Conservation (phyloP, 2,329 filamentous ascomycete species). For the Botrytis hyacinthi region DNA sequence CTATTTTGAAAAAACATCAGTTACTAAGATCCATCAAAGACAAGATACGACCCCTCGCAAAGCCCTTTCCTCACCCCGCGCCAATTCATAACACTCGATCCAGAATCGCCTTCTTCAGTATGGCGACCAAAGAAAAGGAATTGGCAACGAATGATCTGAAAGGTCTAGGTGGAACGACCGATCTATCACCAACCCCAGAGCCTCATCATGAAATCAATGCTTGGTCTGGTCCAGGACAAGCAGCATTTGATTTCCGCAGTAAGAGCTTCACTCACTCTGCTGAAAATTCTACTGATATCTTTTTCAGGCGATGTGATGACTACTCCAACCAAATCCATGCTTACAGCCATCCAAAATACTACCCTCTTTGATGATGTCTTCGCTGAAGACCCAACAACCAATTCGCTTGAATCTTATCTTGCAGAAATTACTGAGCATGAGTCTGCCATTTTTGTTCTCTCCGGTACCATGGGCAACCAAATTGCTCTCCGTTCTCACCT, state of each 20-base stretch:
- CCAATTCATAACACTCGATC: background rate
- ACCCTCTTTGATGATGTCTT: constrained; percentile 84
- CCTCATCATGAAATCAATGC: constrained; percentile 28
- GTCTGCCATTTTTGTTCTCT: constrained; percentile 75
- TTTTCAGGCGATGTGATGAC: constrained; percentile 65
- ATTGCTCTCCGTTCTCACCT: constrained; percentile 76
- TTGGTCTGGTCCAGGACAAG: constrained; percentile 37
- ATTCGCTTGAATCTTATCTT: constrained; percentile 70
- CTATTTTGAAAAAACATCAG: background rate
- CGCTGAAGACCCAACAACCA: constrained; percentile 75
- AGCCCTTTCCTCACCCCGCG: background rate
- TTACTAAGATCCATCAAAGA: constrained; percentile 14
- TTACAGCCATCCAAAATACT: constrained; percentile 70
- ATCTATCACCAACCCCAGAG: constrained; percentile 22
- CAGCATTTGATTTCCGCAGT: constrained; percentile 40
- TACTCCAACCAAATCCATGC: constrained; percentile 76
- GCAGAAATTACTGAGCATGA: constrained; percentile 73
- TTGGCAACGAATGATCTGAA: constrained; percentile 16
- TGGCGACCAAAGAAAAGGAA: constrained; percentile 1
- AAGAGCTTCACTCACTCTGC: constrained; percentile 15
- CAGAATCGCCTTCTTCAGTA: background rate
- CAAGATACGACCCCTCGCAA: background rate
- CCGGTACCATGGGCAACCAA: constrained; percentile 94
- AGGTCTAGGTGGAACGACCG: constrained; percentile 25
- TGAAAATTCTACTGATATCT: background rate